Evolutionary conservation across 2,329 filamentous ascomycete genomes (phyloP), one percentile per base, ranked within the genome.

Genomic region (Trichoderma sp.): DNA sequence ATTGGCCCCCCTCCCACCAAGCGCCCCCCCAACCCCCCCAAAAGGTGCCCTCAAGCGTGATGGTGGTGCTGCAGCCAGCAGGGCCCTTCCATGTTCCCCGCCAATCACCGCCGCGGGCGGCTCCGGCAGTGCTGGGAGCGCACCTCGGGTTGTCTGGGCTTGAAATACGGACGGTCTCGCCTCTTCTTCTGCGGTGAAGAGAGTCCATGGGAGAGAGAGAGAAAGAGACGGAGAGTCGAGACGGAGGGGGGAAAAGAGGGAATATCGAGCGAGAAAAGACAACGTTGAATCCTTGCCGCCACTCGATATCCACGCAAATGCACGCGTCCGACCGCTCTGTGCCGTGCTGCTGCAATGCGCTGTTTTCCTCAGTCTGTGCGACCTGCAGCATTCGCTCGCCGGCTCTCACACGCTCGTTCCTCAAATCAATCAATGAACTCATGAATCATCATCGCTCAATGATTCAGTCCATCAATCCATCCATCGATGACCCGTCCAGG

Each of bases 101-200:
- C 59, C 59, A 62, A 62, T 62, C 59, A 62, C 17, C 39, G 59
- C 59, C 44, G 48, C 59, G 44, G 59, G 48, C 59, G 48, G 59
- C 48, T 19, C 34, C 59, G 59, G 59, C 48, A 62, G 59, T 62
- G 21, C 59, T 62, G 48, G 39, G 51, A 28, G 28, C 21, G 39
- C 58, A 45, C 39, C 47, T 44, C 58, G 58, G 34, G 21, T 30
- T 30, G 30, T 51, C 48, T 62, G 59, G 58, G 59, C 59, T 62
- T 62, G 59, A 62, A 62, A 62, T 62, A 62, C 59, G 59, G 48
- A 41, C 39, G 59, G 30, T 43, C 34, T 62, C 58, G 58, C 58
- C 58, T 62, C 26, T 26, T 26, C 26, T 26, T 21, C 19, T 47
- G 41, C 41, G 17, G 41, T 26, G 26, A 44, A 7, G 14, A 47